Evolutionary conservation across 2,329 filamentous ascomycete genomes (phyloP).

Genomic region (Sporothrix inflata): DNA sequence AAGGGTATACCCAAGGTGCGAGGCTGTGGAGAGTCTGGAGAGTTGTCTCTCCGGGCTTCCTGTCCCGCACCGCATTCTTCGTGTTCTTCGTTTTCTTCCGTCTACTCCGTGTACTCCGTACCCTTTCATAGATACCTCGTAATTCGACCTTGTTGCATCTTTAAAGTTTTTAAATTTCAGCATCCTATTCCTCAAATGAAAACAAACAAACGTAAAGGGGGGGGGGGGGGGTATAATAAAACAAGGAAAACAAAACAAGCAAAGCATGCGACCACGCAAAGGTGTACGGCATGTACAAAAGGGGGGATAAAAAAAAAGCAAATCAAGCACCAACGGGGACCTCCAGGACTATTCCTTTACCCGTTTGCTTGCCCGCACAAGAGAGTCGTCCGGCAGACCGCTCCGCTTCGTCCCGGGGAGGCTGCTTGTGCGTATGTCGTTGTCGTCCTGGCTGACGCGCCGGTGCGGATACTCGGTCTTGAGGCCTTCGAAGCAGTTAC

Average conservation of each 20-base stretch:
- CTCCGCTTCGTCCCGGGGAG: constrained; percentile 89
- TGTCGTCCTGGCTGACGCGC: constrained; percentile 90
- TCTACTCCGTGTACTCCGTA: constrained; percentile 21
- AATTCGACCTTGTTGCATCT: constrained; percentile 25
- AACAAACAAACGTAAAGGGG: not conserved
- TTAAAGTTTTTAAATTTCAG: constrained; percentile 11
- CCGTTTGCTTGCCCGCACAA: constrained; percentile 66
- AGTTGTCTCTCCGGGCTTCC: not conserved
- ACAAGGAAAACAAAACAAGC: too few species aligned
- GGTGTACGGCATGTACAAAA: not conserved
- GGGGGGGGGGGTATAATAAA: not conserved
- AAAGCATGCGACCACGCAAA: not conserved
- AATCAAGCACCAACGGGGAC: constrained; percentile 9
- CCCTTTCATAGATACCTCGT: constrained; percentile 24
- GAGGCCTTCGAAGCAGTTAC: constrained; percentile 89
- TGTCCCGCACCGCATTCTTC: not conserved
- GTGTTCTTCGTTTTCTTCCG: constrained; percentile 11
- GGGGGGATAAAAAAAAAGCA: not conserved
- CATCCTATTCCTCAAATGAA: constrained; percentile 10
- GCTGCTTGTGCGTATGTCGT: constrained; percentile 89
- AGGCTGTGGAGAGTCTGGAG: not conserved
- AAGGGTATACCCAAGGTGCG: constrained; percentile 23
- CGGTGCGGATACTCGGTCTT: constrained; percentile 88
- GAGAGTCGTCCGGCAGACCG: constrained; percentile 76
- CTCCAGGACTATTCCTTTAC: constrained; percentile 54